Evolutionary conservation across 306 rosid genomes (phyloP), one percentile per base, ranked within the genome.

Genomic region (Calophaca sinica): DNA sequence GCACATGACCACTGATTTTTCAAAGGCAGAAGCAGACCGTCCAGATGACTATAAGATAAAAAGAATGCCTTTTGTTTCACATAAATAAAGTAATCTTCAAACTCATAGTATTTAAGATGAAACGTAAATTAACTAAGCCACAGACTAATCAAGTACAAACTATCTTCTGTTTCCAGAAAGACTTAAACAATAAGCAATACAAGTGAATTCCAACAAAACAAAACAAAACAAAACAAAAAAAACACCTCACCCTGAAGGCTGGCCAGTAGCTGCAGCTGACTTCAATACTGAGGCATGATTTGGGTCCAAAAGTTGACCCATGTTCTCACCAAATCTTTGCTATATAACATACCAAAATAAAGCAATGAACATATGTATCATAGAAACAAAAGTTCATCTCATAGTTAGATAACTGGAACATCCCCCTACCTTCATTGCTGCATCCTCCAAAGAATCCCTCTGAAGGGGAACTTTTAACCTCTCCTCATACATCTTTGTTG

Each of bases 401-500:
- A 51, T 6, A 35, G 63, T 51, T 20, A 68, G 79, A 77, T 74
- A 62, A 69, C 5, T 32, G 42, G 55, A 72, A 54, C 70, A 57
- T 55, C 74, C 42, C 63, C 77, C 68, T 50, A 90, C 98, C 92
- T 94, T 96, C 74, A 96, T 80, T 61, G 99, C 81, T 9, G 93
- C 89, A 53, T 96, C 99, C 68, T 96, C 99, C 73, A 96, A 75
- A 74, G 98, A 81, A 76, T 96, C 99, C 83, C 99, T 90, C 73
- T 89, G 98, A 67, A 79, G 86, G 53, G 98, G 97, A 33, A 86
- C 83, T 87, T 92, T 96, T 77, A 96, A 80, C 74, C 90, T 84
- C 52, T 96, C 99, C 86, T 96, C 99, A 0, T 96, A 96, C 99
- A 96, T 90, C 80, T 90, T 96, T 68, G 97, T 86, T 28, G 99